phyloP scores from a whole-genome alignment of 805 yeast species.

The Metschnikowia lunata region DNA sequence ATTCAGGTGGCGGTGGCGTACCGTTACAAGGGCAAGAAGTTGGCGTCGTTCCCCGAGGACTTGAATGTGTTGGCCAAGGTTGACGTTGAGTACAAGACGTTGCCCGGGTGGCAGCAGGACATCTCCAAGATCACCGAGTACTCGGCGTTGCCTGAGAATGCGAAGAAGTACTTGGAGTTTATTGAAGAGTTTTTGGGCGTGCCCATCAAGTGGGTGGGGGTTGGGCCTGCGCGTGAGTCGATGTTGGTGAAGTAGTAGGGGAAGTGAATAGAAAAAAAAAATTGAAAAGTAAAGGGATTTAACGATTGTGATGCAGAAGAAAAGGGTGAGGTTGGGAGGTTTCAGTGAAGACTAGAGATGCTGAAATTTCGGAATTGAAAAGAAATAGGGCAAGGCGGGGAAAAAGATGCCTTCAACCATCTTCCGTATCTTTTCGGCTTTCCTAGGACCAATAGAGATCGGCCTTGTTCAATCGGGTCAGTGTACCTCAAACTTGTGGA shows the following conservation, averaged over 20 bases:
- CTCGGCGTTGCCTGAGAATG: conserved; percentile 82
- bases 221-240: conserved; percentile 94
- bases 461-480: too few relatives aligned
- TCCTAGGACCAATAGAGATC: too few relatives aligned
- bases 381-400: too few relatives aligned
- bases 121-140: conserved; percentile 68
- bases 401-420: too few relatives aligned
- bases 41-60: conserved; percentile 90
- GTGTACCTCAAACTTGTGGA: too few relatives aligned
- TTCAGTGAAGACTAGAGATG: too few relatives aligned
- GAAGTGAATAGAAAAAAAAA: not conserved
- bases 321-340: too few relatives aligned
- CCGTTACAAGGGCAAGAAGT: conserved; percentile 67
- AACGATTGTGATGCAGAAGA: too few relatives aligned
- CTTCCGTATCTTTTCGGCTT: too few relatives aligned
- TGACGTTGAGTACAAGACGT: conserved; percentile 84
- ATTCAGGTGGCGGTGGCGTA: conserved; percentile 86
- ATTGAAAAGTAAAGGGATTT: too few relatives aligned
- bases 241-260: conserved; percentile 60
- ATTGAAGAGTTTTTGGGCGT: conserved; percentile 82
- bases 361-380: too few relatives aligned
- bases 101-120: conserved; percentile 92
- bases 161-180: conserved; percentile 75
- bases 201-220: conserved; percentile 95
- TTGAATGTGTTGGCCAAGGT: conserved; percentile 75